These are phyloP conservation scores for Prinsepia uniflora DNA, from an alignment of 306 rosid genomes.

Conservation along the genomic window DNA sequence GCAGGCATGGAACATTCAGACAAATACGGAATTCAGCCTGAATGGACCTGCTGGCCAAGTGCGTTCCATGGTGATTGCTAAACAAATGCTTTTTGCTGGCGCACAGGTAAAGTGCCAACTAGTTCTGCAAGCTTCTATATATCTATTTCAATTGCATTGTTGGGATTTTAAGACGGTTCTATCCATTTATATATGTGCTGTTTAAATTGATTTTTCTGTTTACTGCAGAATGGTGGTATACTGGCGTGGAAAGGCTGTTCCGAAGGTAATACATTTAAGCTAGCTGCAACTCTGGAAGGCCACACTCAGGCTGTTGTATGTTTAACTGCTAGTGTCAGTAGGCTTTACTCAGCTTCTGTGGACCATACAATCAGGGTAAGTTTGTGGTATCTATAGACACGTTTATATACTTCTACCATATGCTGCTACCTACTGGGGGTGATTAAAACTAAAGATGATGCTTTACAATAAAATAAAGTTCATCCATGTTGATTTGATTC, in stretches of 20 bases:
- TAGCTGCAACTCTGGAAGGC: conserved; percentile 29
- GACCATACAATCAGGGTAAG: conserved; percentile 43
- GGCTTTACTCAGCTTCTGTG: conserved; percentile 38
- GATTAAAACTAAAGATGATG: not conserved
- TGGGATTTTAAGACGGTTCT: no score
- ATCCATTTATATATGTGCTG: not conserved
- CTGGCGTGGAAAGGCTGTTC: conserved; percentile 35
- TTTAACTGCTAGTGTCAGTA: conserved; percentile 27
- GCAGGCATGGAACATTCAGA: conserved; percentile 47
- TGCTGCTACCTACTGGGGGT: no score
- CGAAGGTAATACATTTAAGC: conserved; percentile 23
- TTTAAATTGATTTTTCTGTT: not conserved
- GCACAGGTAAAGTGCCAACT: conserved; percentile 29
- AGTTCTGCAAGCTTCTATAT: not conserved
- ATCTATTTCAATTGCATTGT: not conserved
- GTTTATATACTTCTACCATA: not conserved
- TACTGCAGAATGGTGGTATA: conserved; percentile 34
- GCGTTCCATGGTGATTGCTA: conserved; percentile 31
- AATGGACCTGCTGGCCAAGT: conserved; percentile 40
- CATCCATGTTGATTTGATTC: not conserved
- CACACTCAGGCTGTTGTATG: conserved; percentile 27
- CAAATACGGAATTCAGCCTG: conserved; percentile 23
- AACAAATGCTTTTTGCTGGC: conserved; percentile 39
- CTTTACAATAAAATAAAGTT: no score
- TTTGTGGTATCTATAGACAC: not conserved